Percentiles rank a stretch among this genome's conserved stretches.
These are phyloP conservation scores for Turnera subulata DNA, from an alignment of 345 rosid genomes.

Conservation along the genomic window DNA sequence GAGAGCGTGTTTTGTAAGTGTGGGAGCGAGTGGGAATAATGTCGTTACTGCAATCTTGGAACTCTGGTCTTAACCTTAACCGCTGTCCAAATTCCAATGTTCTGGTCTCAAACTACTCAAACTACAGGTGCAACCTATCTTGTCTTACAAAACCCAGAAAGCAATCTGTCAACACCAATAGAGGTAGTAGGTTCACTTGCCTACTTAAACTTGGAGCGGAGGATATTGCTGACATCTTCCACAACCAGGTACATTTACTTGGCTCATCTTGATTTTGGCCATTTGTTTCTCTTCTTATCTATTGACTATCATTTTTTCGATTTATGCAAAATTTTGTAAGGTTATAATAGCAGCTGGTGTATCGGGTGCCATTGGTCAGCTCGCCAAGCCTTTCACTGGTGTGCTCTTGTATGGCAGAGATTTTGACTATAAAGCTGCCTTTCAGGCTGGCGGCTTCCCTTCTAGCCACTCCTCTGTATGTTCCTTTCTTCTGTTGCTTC, in stretches of 20 bases:
- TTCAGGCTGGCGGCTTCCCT: slow-evolving; percentile 91
- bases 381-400: slow-evolving; percentile 72
- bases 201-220: slow-evolving; percentile 39
- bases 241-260: slow-evolving; percentile 54
- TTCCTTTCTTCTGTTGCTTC: background rate
- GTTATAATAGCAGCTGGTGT: slow-evolving; percentile 70
- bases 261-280: background rate
- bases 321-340: slow-evolving; percentile 20
- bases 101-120: too few relatives aligned
- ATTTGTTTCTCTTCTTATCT: background rate
- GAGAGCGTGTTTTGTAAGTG: too few relatives aligned
- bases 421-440: slow-evolving; percentile 49
- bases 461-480: slow-evolving; percentile 84
- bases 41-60: too few relatives aligned
- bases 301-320: background rate
- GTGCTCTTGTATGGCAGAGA: slow-evolving; percentile 50
- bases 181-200: slow-evolving; percentile 19
- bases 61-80: too few relatives aligned
- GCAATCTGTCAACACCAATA: too few relatives aligned
- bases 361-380: slow-evolving; percentile 81
- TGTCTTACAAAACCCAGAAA: slow-evolving; percentile 19
- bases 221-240: slow-evolving; percentile 54
- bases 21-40: too few relatives aligned
- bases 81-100: too few relatives aligned
- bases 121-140: slow-evolving; percentile 2